A percentile compares a stretch with the other conserved stretches of the same genome.
phyloP scores from a whole-genome alignment of 306 rosid species.

The Herpetospermum pedunculosum region DNA sequence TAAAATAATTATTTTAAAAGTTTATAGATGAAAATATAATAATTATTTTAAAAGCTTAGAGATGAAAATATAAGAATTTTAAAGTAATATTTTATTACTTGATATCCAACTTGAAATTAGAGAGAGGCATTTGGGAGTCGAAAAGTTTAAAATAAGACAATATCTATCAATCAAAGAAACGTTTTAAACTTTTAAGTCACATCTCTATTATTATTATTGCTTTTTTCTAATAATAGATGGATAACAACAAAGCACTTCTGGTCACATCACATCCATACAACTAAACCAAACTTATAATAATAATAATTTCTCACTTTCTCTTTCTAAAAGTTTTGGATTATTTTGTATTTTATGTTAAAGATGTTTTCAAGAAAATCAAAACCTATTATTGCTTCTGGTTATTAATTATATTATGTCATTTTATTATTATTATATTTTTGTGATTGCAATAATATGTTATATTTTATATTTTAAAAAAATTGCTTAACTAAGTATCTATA shows the following conservation, averaged over 20 bases:
- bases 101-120: background rate
- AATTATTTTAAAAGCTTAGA: background rate
- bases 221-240: background rate
- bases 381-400: background rate
- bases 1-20: no score
- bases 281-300: background rate
- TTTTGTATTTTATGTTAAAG: background rate
- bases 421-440: background rate
- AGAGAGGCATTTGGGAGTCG: background rate
- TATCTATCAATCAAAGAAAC: background rate
- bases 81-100: background rate
- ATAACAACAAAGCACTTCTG: background rate
- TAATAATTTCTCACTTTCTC: background rate
- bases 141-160: conserved; percentile 5
- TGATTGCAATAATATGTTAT: background rate
- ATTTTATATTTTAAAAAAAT: background rate
- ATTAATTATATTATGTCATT: background rate
- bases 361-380: background rate
- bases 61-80: background rate
- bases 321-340: background rate
- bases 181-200: background rate
- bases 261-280: conserved; percentile 5
- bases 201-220: background rate
- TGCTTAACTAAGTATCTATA: no score
- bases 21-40: no score